phyloP scores from a whole-genome alignment of 495 filamentous ascomycete species.

The Aspergillus incahuasiensis region DNA sequence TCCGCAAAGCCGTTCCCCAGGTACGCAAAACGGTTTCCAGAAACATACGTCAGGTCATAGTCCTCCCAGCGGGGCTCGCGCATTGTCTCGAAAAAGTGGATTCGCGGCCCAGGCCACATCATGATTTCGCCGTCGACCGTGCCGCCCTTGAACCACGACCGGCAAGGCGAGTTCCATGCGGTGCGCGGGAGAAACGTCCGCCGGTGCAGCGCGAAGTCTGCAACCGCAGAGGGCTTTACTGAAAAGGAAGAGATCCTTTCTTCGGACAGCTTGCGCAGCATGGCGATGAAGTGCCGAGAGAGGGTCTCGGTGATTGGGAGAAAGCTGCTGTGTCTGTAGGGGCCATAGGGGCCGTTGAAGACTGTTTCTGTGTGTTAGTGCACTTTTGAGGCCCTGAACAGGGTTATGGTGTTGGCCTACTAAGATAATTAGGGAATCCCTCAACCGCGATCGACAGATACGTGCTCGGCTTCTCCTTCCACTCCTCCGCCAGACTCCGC shows the following conservation, averaged over 20 bases:
- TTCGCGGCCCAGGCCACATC: conserved; percentile 27
- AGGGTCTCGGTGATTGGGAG: not conserved
- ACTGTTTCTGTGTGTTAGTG: no score
- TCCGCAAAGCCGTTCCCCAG: conserved; percentile 44
- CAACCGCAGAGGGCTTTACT: not conserved
- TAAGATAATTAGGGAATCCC: conserved; percentile 55
- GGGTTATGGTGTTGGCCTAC: no score
- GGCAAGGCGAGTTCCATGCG: conserved; percentile 29
- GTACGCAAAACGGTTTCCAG: conserved; percentile 44
- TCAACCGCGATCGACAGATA: conserved; percentile 50
- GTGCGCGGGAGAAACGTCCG: not conserved
- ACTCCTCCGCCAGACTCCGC: conserved; percentile 21
- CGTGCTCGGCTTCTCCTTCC: conserved; percentile 34
- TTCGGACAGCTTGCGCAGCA: not conserved
- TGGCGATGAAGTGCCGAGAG: not conserved
- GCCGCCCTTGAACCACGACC: conserved; percentile 47
- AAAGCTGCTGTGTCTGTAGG: not conserved
- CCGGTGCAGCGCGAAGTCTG: not conserved
- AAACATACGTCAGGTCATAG: conserved; percentile 43
- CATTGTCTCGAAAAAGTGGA: conserved; percentile 39
- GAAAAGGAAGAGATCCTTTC: not conserved
- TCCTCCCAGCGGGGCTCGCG: conserved; percentile 45
- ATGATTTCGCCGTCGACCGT: conserved; percentile 24
- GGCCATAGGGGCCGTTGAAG: not conserved
- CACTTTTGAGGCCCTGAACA: conserved; percentile 8